A percentile compares a stretch with the other conserved stretches of the same genome.
These are phyloP conservation scores for Hortaea werneckii DNA, from an alignment of 2,329 filamentous ascomycete species.

Conservation along the genomic window DNA sequence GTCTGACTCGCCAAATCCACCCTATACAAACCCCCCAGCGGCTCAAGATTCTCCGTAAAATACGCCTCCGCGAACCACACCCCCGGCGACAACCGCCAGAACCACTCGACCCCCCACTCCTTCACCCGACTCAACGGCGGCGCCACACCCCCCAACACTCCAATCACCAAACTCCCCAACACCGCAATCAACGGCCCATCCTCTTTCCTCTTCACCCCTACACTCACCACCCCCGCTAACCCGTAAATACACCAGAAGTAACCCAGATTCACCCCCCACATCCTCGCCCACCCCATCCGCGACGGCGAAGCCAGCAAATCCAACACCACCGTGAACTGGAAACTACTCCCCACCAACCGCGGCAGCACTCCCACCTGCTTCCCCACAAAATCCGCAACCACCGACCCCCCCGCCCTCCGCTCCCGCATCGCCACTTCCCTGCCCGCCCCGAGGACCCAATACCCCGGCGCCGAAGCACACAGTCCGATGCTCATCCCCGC, in stretches of 20 bases:
- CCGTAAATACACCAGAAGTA: constrained; percentile 53
- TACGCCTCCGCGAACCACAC: constrained; percentile 49
- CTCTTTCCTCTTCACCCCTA: constrained; percentile 43
- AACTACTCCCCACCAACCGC: constrained; percentile 40
- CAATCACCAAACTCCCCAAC: constrained; percentile 44
- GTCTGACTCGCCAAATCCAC: constrained; percentile 35
- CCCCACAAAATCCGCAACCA: constrained; percentile 47
- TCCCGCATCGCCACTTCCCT: constrained; percentile 46
- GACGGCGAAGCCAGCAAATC: constrained; percentile 39
- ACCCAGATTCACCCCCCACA: constrained; percentile 42
- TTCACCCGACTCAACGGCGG: constrained; percentile 41
- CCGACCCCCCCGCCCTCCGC: constrained; percentile 46
- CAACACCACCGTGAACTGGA: constrained; percentile 47
- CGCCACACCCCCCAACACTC: constrained; percentile 45
- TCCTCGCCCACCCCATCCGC: constrained; percentile 39
- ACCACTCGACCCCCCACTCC: constrained; percentile 43
- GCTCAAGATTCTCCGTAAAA: constrained; percentile 42
- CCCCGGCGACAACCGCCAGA: constrained; percentile 45
- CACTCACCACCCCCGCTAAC: constrained; percentile 42
- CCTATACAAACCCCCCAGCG: constrained; percentile 42
- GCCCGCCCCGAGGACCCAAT: constrained; percentile 48
- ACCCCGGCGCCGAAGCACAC: constrained; percentile 44
- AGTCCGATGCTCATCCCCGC: constrained; percentile 47
- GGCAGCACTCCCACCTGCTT: constrained; percentile 45
- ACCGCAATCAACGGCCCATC: constrained; percentile 48